Conservation (phyloP, 768 basidiomycete species). For the Cantharellus anzutake region DNA sequence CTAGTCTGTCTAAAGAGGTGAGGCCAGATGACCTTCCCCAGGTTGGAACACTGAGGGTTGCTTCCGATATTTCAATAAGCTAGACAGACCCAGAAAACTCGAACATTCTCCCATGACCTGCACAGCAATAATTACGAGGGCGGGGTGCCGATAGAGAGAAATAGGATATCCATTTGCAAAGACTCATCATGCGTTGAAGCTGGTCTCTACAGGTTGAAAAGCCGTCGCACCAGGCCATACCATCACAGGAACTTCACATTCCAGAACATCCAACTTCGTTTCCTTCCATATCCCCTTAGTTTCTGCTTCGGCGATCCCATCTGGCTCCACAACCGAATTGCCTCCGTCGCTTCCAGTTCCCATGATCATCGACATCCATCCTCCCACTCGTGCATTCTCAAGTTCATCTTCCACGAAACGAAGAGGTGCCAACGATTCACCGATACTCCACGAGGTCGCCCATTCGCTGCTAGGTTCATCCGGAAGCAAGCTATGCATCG, state of each 20-base stretch:
- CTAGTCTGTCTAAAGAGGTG: too few species aligned
- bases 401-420: constrained; percentile 23
- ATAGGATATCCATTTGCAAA: too few species aligned
- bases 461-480: constrained; percentile 50
- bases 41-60: too few species aligned
- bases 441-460: constrained; percentile 49
- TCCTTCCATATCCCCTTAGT: constrained; percentile 31
- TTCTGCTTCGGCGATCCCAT: neutral
- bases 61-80: too few species aligned
- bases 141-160: too few species aligned
- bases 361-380: constrained; percentile 25
- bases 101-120: too few species aligned
- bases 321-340: neutral
- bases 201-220: constrained; percentile 21
- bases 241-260: constrained; percentile 79
- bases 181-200: constrained; percentile 5
- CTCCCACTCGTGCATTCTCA: constrained; percentile 7
- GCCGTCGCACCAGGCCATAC: constrained; percentile 84
- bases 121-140: too few species aligned
- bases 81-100: too few species aligned
- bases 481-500: constrained; percentile 29
- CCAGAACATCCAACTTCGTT: constrained; percentile 67
- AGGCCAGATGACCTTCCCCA: too few species aligned
- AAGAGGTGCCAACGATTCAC: constrained; percentile 36
- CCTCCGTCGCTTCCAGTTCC: constrained; percentile 12